These are phyloP conservation scores for Phytophthora chlamydospora DNA, from an alignment of 352 stramenopile genomes.

Conservation along the genomic window DNA sequence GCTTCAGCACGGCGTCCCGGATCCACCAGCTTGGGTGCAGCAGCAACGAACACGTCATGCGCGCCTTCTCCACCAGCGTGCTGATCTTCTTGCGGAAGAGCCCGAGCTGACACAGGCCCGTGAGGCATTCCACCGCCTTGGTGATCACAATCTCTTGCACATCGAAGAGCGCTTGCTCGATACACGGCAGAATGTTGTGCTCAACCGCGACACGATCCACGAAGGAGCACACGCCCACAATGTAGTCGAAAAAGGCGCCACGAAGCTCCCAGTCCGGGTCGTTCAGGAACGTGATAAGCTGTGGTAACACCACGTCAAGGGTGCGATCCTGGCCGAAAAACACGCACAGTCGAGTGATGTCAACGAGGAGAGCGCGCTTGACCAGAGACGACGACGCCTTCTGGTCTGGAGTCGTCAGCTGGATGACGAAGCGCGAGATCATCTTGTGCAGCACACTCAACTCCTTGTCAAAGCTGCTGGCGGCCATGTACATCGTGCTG, in stretches of 20 bases:
- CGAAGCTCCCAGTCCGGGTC: constrained; percentile 93
- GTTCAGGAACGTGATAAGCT: constrained; percentile 98
- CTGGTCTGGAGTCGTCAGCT: constrained; percentile 91
- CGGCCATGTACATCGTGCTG: constrained; percentile 60
- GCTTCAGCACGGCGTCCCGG: constrained; percentile 79
- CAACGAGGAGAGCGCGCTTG: constrained; percentile 93
- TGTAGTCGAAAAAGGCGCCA: constrained; percentile 92
- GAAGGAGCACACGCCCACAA: constrained; percentile 94
- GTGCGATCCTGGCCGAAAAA: constrained; percentile 97
- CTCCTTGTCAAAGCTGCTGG: constrained; percentile 93
- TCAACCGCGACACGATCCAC: constrained; percentile 93
- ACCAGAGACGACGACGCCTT: constrained; percentile 92
- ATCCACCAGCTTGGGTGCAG: constrained; percentile 92
- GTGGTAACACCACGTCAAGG: constrained; percentile 95
- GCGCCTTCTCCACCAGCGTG: constrained; percentile 84
- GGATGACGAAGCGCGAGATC: constrained; percentile 94
- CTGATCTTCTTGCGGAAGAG: constrained; percentile 90
- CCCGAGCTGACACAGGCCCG: constrained; percentile 90
- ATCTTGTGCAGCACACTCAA: constrained; percentile 93
- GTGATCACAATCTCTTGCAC: constrained; percentile 96
- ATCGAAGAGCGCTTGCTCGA: constrained; percentile 97
- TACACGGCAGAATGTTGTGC: constrained; percentile 97
- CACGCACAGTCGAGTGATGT: constrained; percentile 95
- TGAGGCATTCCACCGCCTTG: constrained; percentile 92
- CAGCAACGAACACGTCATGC: constrained; percentile 84